Conservation (phyloP, 2,329 filamentous ascomycete species). For the Colletotrichum orchidophilum region DNA sequence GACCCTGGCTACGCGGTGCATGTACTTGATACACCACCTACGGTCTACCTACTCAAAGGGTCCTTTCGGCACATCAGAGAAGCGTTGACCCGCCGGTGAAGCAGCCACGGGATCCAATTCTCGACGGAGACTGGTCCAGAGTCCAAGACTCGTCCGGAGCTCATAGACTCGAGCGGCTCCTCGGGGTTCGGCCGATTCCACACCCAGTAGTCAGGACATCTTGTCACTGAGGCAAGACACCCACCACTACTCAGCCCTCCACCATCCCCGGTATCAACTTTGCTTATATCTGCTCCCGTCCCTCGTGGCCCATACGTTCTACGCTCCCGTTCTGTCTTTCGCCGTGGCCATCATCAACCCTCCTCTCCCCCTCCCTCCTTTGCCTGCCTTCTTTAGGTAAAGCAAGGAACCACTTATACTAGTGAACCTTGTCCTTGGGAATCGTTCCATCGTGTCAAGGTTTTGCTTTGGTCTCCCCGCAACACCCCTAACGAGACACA, state of each 20-base stretch:
- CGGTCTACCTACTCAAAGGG: not conserved
- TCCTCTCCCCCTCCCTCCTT: not conserved
- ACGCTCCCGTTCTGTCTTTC: not conserved
- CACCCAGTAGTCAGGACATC: slow-evolving; percentile 5
- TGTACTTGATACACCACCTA: not conserved
- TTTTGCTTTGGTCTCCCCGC: slow-evolving; percentile 23
- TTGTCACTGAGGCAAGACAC: slow-evolving; percentile 12
- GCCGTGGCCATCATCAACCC: slow-evolving; percentile 11
- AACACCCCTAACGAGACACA: not conserved
- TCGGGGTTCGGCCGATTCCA: slow-evolving; percentile 29
- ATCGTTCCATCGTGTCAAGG: slow-evolving; percentile 18
- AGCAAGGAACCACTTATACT: slow-evolving; percentile 19
- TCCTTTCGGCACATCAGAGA: slow-evolving; percentile 19
- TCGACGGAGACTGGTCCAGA: slow-evolving; percentile 26
- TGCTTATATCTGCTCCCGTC: slow-evolving; percentile 32
- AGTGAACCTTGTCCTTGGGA: slow-evolving; percentile 20
- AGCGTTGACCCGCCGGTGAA: slow-evolving; percentile 21
- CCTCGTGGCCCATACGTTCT: slow-evolving; percentile 7
- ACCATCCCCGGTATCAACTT: slow-evolving; percentile 20
- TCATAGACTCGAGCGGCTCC: not conserved
- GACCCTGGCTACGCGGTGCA: not conserved
- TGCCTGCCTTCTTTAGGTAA: slow-evolving; percentile 12
- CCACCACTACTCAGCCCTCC: slow-evolving; percentile 6
- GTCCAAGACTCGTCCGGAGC: too few species aligned
- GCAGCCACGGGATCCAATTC: slow-evolving; percentile 29